Percentiles rank a stretch among this genome's conserved stretches.
These are phyloP conservation scores for Fonsecaea monophora DNA, from an alignment of 2,329 filamentous ascomycete genomes.

Conservation along the genomic window DNA sequence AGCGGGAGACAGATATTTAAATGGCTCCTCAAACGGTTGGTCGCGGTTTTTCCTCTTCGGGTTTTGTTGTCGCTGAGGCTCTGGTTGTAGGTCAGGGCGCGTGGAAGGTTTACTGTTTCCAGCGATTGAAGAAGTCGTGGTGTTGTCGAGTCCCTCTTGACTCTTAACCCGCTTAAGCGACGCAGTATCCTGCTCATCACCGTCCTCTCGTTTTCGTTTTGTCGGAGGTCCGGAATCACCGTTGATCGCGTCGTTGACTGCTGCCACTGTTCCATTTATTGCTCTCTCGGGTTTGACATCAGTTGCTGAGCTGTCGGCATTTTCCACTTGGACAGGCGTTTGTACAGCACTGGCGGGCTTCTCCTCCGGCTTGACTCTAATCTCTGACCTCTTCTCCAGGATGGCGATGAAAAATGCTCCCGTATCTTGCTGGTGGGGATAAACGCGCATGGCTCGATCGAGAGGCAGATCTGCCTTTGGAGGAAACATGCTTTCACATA, in stretches of 20 bases:
- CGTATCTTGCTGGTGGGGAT: constrained; percentile 94
- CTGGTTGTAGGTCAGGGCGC: background rate
- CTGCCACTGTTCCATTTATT: constrained; percentile 42
- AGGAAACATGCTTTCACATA: constrained; percentile 86
- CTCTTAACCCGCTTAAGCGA: constrained; percentile 37
- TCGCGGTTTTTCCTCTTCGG: constrained; percentile 48
- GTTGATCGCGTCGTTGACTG: constrained; percentile 46
- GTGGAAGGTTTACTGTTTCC: background rate
- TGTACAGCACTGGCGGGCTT: constrained; percentile 17
- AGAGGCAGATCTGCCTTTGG: constrained; percentile 72
- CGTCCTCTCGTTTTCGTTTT: constrained; percentile 36
- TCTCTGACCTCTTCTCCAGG: constrained; percentile 87
- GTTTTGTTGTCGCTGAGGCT: constrained; percentile 7
- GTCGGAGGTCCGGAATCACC: constrained; percentile 11
- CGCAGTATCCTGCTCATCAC: constrained; percentile 22
- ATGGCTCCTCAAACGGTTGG: constrained; percentile 80
- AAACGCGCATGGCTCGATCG: constrained; percentile 90
- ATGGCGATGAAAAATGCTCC: constrained; percentile 98
- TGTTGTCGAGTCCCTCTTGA: constrained; percentile 16
- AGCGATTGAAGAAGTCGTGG: background rate
- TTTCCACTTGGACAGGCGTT: constrained; percentile 46
- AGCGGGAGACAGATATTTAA: constrained; percentile 77
- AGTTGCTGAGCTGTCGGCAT: background rate
- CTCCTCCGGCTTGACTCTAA: constrained; percentile 76
- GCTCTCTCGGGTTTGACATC: background rate